Conservation (phyloP, 1,284 basidiomycete species). For the Anthracocystis setariae region DNA sequence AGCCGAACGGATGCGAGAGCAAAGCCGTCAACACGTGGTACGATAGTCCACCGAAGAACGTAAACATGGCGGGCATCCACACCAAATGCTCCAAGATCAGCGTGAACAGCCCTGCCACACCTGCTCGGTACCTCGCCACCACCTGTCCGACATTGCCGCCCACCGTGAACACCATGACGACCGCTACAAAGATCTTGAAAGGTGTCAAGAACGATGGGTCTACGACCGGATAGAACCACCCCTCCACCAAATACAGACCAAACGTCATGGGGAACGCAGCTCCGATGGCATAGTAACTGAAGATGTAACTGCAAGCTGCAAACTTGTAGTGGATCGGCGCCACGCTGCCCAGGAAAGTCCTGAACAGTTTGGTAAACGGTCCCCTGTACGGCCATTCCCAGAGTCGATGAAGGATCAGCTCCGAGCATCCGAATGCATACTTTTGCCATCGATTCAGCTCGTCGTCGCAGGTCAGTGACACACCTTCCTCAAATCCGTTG, state of each 20-base stretch:
- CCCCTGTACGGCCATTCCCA: conserved; percentile 78
- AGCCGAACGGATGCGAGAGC: conserved; percentile 82
- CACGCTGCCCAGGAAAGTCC: conserved; percentile 76
- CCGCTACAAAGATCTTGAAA: conserved; percentile 81
- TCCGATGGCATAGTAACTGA: conserved; percentile 80
- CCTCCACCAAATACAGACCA: conserved; percentile 78
- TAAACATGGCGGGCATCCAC: conserved; percentile 76
- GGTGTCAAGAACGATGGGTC: conserved; percentile 72
- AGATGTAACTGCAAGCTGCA: conserved; percentile 77
- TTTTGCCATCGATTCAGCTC: conserved; percentile 87
- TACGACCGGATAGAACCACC: conserved; percentile 75
- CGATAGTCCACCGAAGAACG: conserved; percentile 44
- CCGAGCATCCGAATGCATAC: conserved; percentile 78
- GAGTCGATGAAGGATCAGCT: conserved; percentile 67
- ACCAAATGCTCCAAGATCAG: conserved; percentile 76
- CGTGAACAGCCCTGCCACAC: conserved; percentile 73
- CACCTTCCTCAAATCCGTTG: conserved; percentile 84
- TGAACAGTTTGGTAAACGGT: conserved; percentile 80
- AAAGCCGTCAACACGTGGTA: conserved; percentile 75
- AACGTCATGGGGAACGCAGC: conserved; percentile 75
- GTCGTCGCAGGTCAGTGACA: conserved; percentile 79
- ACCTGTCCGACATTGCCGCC: conserved; percentile 79
- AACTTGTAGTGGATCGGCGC: conserved; percentile 77
- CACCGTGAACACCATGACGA: conserved; percentile 79
- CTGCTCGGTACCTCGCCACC: conserved; percentile 79